These are phyloP conservation scores for Alternaria metachromatica DNA, from an alignment of 2,329 filamentous ascomycete species.

Conservation along the genomic window DNA sequence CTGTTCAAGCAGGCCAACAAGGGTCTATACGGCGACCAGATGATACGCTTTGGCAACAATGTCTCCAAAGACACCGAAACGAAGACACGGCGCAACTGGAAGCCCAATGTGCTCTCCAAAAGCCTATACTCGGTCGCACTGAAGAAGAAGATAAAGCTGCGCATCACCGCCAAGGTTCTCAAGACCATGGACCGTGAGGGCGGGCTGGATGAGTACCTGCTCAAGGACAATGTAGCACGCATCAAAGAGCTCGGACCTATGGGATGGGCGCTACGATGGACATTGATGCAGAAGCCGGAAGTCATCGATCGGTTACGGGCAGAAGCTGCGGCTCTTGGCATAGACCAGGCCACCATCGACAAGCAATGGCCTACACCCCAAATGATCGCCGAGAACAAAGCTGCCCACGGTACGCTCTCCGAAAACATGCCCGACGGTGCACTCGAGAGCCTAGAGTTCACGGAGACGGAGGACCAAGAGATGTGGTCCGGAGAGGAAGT, in stretches of 20 bases:
- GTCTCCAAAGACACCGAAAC: constrained; percentile 71
- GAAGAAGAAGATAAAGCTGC: constrained; percentile 68
- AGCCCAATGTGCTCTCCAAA: constrained; percentile 74
- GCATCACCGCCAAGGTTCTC: constrained; percentile 71
- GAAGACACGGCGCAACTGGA: constrained; percentile 76
- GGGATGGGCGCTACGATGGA: constrained; percentile 90
- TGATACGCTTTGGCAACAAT: constrained; percentile 81
- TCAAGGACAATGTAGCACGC: constrained; percentile 77
- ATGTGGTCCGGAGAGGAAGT: constrained; percentile 18
- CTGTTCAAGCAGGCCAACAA: constrained; percentile 82
- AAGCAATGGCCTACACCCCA: constrained; percentile 38
- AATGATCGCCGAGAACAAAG: constrained; percentile 22
- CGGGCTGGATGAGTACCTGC: constrained; percentile 88
- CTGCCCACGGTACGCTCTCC: constrained; percentile 15
- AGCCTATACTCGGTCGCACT: constrained; percentile 70
- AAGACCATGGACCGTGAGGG: constrained; percentile 78
- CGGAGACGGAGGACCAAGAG: constrained; percentile 15
- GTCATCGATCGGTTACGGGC: constrained; percentile 70
- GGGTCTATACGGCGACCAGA: constrained; percentile 73
- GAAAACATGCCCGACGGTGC: neutral
- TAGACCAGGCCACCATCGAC: constrained; percentile 58
- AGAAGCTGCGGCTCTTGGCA: constrained; percentile 70
- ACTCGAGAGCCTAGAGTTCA: constrained; percentile 9
- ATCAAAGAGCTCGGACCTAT: constrained; percentile 86
- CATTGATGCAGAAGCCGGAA: constrained; percentile 78